phyloP scores from a whole-genome alignment of 495 filamentous ascomycete genomes.

The Hamigera avellanea region DNA sequence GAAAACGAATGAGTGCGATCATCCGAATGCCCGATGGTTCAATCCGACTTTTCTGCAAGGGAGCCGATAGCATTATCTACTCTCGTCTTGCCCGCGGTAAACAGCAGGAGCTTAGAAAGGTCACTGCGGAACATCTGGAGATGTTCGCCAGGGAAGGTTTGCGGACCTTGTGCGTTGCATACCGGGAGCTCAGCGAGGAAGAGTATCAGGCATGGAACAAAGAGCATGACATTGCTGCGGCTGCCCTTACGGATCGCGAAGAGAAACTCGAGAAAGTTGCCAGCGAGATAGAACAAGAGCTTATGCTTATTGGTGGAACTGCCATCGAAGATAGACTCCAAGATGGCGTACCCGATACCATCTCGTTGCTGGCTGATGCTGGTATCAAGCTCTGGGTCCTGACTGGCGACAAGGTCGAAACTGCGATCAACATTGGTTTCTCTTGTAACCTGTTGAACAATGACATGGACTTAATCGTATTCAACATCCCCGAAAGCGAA shows the following conservation, averaged over 20 bases:
- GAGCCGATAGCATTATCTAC: conserved; percentile 95
- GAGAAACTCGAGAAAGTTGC: conserved; percentile 88
- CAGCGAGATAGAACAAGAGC: conserved; percentile 79
- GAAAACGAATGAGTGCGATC: conserved; percentile 98
- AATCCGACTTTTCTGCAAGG: conserved; percentile 94
- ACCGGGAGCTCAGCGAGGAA: conserved; percentile 68
- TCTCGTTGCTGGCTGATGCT: conserved; percentile 80
- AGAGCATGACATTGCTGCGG: conserved; percentile 79
- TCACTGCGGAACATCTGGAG: conserved; percentile 89
- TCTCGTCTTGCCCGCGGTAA: conserved; percentile 77
- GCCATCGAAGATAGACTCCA: conserved; percentile 97
- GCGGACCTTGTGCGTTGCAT: conserved; percentile 90
- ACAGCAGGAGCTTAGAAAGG: conserved; percentile 68
- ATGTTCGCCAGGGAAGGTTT: conserved; percentile 94
- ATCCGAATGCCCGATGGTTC: conserved; percentile 89
- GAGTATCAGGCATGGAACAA: conserved; percentile 81
- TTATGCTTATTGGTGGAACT: conserved; percentile 86
- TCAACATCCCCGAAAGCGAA: conserved; percentile 73
- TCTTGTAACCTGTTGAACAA: conserved; percentile 97
- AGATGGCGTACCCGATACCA: conserved; percentile 95
- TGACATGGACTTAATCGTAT: conserved; percentile 90
- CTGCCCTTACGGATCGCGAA: conserved; percentile 75
- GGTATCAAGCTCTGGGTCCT: conserved; percentile 99
- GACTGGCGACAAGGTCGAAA: conserved; percentile 98
- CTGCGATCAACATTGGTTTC: conserved; percentile 99